Evolutionary conservation across 2,329 filamentous ascomycete genomes (phyloP), one percentile per base, ranked within the genome.

Genomic region (Trichoderma sp.): DNA sequence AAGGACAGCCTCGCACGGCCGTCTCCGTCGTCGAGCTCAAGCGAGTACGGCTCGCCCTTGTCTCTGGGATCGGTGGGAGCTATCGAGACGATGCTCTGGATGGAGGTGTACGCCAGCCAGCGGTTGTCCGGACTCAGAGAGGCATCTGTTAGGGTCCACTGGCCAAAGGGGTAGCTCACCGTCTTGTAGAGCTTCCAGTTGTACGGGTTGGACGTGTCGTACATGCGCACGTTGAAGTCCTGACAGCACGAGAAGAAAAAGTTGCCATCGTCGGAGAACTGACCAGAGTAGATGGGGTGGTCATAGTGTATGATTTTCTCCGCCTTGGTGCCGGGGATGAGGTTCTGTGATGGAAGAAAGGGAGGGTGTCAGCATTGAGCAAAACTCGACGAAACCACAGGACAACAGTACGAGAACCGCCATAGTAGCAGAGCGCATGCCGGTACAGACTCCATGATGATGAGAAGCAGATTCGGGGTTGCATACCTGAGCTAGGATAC

Each of bases 161-260:
- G 89, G 2, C 93, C 95, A 69, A 88, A 91, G 0, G 92, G 92
- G 76, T 95, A 97, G 30, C 83, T 80, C 5, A 93, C 91, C 0
- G 91, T 94, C 79, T 94, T 98, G 82, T 97, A 97, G 76, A 97
- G 93, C 74, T 90, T 90, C 95, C 95, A 99, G 69, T 93, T 86
- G 77, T 95, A 96, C 0, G 94, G 93, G 71, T 97, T 97, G 1
- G 91, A 93, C 0, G 95, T 98, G 76, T 98, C 94, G 77, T 98
- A 99, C 91, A 99, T 93, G 61, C 93, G 90, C 10, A 99, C 93
- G 70, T 88, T 90, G 79, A 97, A 97, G 77, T 98, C 93, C 76
- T 97, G 92, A 10, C 90, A 90, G 72, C 91, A 95, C 6, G 90
- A 89, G 74, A 94, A 98, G 80, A 97, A 98, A 80, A 98, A 98